phyloP scores from a whole-genome alignment of 2,329 filamentous ascomycete species.

The Calonectria leucothoes region DNA sequence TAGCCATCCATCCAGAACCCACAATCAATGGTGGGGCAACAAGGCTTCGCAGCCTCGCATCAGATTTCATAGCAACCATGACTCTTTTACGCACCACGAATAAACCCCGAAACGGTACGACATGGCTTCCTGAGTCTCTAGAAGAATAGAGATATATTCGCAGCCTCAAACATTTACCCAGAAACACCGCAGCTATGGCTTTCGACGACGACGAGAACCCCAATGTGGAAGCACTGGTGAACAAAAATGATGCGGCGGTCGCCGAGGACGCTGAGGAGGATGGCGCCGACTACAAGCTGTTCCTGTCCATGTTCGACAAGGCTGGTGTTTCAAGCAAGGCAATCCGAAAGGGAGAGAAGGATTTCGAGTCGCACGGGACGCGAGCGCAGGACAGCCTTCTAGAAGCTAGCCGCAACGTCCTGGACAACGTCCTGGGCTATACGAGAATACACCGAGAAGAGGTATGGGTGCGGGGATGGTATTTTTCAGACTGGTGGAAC shows the following conservation, averaged over 20 bases:
- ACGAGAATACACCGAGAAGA: conserved; percentile 80
- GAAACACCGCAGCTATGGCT: conserved; percentile 46
- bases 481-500: conserved; percentile 73
- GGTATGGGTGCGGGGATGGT: conserved; percentile 76
- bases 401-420: conserved; percentile 83
- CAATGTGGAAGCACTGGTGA: conserved; percentile 29
- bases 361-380: conserved; percentile 95
- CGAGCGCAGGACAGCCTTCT: conserved; percentile 82
- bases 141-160: neutral
- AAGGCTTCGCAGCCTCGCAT: conserved; percentile 36
- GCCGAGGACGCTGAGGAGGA: conserved; percentile 78
- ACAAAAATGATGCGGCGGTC: conserved; percentile 42
- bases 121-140: neutral
- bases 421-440: conserved; percentile 87
- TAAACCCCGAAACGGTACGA: neutral
- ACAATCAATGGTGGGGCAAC: neutral
- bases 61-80: conserved; percentile 29
- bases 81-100: conserved; percentile 5
- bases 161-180: neutral
- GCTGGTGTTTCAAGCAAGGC: conserved; percentile 67
- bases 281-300: conserved; percentile 87
- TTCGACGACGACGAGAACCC: conserved; percentile 59
- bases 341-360: conserved; percentile 94
- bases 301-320: conserved; percentile 64
- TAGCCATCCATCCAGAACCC: neutral